phyloP scores from a whole-genome alignment of 2,329 filamentous ascomycete genomes.

The Fusarium succisae region DNA sequence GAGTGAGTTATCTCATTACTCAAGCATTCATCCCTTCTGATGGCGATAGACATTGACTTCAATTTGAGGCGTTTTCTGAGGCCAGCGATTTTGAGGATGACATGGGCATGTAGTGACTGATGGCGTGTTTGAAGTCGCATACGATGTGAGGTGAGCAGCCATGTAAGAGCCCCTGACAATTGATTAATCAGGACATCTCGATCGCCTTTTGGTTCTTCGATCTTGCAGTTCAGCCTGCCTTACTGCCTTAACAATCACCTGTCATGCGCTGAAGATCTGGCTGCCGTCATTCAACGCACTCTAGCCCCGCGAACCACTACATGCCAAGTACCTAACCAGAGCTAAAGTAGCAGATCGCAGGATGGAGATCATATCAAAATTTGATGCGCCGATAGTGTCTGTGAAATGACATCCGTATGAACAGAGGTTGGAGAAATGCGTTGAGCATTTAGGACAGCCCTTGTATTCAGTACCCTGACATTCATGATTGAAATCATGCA shows the following conservation, averaged over 20 bases:
- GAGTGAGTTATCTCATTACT: neutral
- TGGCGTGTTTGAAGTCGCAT: constrained; percentile 24
- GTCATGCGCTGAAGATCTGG: constrained; percentile 32
- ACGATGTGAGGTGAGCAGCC: neutral
- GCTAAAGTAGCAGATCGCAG: constrained; percentile 11
- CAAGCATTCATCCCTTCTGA: neutral
- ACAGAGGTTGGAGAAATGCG: neutral
- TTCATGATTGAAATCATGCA: neutral
- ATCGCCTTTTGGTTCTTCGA: constrained; percentile 20
- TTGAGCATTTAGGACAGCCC: neutral
- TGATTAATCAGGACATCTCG: constrained; percentile 21
- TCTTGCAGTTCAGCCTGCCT: constrained; percentile 31
- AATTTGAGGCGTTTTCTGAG: constrained; percentile 18
- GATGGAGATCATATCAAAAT: constrained; percentile 1
- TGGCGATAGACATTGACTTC: neutral
- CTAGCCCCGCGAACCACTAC: constrained; percentile 32
- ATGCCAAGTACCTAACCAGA: constrained; percentile 30
- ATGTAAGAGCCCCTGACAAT: constrained; percentile 4
- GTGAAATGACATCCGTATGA: neutral
- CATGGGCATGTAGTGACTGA: constrained; percentile 13
- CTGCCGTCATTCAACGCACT: constrained; percentile 22
- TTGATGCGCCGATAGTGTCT: neutral
- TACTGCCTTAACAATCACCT: constrained; percentile 32
- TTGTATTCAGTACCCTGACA: neutral
- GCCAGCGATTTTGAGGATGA: constrained; percentile 18